phyloP scores from a whole-genome alignment of 73 alveolate species.

The Diophrys appendiculata region DNA sequence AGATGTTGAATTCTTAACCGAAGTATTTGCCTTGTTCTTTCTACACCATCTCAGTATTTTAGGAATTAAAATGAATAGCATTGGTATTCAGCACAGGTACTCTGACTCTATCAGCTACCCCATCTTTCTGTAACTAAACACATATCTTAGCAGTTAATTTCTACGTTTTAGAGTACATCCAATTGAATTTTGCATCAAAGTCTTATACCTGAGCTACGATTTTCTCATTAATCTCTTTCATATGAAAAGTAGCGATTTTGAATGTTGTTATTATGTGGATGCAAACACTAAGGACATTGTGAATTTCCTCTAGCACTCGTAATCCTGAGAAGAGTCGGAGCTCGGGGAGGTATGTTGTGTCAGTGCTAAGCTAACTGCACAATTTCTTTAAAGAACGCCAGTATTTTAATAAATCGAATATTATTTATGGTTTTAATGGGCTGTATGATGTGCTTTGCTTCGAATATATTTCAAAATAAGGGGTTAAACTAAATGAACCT shows the following conservation, averaged over 20 bases:
- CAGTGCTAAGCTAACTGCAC: neutral
- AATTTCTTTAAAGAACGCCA: neutral
- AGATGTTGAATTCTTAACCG: too few species aligned
- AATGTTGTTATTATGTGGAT: neutral
- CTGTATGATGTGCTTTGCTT: neutral
- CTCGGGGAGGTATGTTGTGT: neutral
- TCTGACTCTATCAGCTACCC: neutral
- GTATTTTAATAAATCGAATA: neutral
- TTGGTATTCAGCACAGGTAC: neutral
- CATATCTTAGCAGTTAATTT: neutral
- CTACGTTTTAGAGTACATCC: neutral
- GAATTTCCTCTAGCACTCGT: neutral
- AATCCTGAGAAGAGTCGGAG: neutral
- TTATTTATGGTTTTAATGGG: neutral
- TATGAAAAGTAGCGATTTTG: neutral
- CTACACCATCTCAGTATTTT: neutral
- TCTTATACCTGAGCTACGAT: neutral
- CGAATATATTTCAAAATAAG: neutral
- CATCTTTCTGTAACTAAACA: neutral
- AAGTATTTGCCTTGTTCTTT: neutral
- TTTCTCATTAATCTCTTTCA: neutral
- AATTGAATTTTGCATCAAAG: neutral
- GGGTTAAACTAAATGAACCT: neutral
- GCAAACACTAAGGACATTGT: too few species aligned
- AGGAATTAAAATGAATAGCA: neutral